Conservation (phyloP, 331 rosid genomes). For the Quercus phellos region DNA sequence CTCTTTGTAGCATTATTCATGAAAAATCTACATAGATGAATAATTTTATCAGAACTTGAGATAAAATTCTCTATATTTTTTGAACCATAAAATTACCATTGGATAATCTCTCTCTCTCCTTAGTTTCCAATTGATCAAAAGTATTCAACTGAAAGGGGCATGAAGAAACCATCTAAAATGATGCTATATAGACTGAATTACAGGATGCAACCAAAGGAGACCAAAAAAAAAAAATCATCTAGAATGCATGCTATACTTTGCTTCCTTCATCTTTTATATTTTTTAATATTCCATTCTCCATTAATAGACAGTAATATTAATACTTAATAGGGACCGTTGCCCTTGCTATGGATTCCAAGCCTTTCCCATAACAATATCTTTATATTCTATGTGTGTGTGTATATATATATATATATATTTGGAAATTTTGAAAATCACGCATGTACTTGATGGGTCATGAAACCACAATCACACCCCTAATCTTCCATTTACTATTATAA, state of each 20-base stretch:
- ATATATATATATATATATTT: too few species aligned
- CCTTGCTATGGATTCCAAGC: not conserved
- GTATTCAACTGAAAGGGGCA: not conserved
- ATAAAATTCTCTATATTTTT: not conserved
- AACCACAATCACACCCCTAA: too few species aligned
- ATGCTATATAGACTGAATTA: not conserved
- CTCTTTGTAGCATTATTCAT: not conserved
- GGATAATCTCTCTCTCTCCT: not conserved
- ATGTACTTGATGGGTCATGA: too few species aligned
- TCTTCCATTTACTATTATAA: too few species aligned
- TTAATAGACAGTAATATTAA: not conserved
- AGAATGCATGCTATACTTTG: not conserved
- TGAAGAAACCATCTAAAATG: not conserved
- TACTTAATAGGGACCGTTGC: not conserved
- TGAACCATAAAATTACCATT: not conserved
- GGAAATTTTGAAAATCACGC: too few species aligned
- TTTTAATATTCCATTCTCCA: not conserved
- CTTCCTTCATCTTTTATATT: not conserved
- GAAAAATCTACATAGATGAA: not conserved
- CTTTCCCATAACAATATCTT: not conserved
- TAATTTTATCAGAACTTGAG: not conserved
- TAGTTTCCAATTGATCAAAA: not conserved
- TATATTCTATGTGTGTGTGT: too few species aligned
- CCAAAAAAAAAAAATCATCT: not conserved
- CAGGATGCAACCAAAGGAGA: not conserved